Conservation (phyloP, 2,329 filamentous ascomycete species). For the Plenodomus tracheiphilus region DNA sequence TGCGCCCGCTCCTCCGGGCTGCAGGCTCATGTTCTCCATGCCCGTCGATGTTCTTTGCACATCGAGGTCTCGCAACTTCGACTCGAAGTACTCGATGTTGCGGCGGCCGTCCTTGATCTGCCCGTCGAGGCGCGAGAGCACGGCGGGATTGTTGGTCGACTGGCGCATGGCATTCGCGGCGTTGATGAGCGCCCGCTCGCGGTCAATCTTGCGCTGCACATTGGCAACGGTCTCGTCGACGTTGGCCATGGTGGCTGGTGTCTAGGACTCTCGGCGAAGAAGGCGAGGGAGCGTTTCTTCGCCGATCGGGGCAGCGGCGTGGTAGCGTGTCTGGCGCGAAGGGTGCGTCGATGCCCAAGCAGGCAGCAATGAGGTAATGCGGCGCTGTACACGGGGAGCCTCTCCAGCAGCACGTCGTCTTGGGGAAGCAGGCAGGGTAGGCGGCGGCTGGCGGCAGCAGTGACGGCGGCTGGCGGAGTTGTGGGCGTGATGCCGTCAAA, state of each 20-base stretch:
- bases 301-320: slow-evolving; percentile 28
- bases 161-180: slow-evolving; percentile 94
- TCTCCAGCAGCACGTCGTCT: slow-evolving; percentile 4
- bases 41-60: slow-evolving; percentile 73
- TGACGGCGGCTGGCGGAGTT: slow-evolving; percentile 15
- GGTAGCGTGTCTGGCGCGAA: slow-evolving; percentile 30
- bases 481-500: slow-evolving; percentile 31
- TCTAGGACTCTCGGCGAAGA: slow-evolving; percentile 22
- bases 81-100: slow-evolving; percentile 95
- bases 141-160: slow-evolving; percentile 90
- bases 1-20: slow-evolving; percentile 50
- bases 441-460: slow-evolving; percentile 16
- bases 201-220: slow-evolving; percentile 96
- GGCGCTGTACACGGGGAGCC: slow-evolving; percentile 11
- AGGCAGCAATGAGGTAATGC: slow-evolving; percentile 21
- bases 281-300: slow-evolving; percentile 27
- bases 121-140: slow-evolving; percentile 86
- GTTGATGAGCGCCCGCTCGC: slow-evolving; percentile 92
- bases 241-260: slow-evolving; percentile 53
- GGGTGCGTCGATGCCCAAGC: slow-evolving; percentile 29
- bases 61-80: slow-evolving; percentile 85
- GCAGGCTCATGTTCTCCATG: slow-evolving; percentile 68
- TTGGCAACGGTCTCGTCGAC: slow-evolving; percentile 70
- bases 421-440: slow-evolving; percentile 4
- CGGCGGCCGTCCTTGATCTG: slow-evolving; percentile 92